These are phyloP conservation scores for Geotrichum macrosporum DNA, from an alignment of 1,139 yeast species.

Conservation along the genomic window DNA sequence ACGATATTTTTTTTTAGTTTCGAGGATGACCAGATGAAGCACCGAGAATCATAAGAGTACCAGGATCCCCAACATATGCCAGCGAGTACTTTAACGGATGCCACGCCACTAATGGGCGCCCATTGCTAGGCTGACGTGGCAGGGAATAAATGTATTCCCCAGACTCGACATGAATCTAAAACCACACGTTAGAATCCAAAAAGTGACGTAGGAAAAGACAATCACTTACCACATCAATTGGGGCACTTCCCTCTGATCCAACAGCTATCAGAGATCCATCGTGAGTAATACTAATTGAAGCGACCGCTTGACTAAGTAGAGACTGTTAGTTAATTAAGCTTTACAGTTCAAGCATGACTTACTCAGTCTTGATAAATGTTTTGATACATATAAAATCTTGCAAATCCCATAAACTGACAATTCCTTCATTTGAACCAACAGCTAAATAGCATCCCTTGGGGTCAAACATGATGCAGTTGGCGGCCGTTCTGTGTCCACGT, in stretches of 20 bases:
- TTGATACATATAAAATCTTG: constrained; percentile 44
- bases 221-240: constrained; percentile 33
- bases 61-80: constrained; percentile 34
- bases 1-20: constrained; percentile 9
- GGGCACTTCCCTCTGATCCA: constrained; percentile 32
- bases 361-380: constrained; percentile 47
- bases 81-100: constrained; percentile 34
- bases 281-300: constrained; percentile 35
- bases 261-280: constrained; percentile 38
- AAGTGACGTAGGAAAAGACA: no score
- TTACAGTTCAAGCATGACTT: neutral
- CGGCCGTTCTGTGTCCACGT: constrained; percentile 52
- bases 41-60: constrained; percentile 23
- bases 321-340: neutral
- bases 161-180: constrained; percentile 27
- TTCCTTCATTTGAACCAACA: constrained; percentile 68
- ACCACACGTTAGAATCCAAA: no score
- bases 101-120: constrained; percentile 33
- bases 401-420: constrained; percentile 58
- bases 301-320: constrained; percentile 28
- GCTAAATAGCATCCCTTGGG: constrained; percentile 55
- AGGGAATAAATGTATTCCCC: constrained; percentile 30
- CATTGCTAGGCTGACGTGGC: constrained; percentile 18
- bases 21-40: constrained; percentile 12
- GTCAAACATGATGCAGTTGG: constrained; percentile 51